These are phyloP conservation scores for Paramarasmius palmivorus DNA, from an alignment of 1,284 basidiomycete species.

Conservation along the genomic window DNA sequence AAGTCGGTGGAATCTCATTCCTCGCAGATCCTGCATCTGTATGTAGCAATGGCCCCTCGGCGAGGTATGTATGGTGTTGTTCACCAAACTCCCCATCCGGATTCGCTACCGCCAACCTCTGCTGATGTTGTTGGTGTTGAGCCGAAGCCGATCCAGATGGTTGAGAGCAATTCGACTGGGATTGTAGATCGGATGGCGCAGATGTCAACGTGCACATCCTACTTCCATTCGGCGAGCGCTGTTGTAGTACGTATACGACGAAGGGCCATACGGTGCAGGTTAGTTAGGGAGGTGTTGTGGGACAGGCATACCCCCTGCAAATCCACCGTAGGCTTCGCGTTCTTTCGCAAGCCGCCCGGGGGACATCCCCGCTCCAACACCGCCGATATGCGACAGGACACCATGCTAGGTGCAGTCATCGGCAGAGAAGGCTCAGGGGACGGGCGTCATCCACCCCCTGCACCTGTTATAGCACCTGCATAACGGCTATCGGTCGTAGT, in stretches of 20 bases:
- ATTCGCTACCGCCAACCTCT: neutral
- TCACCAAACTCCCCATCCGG: neutral
- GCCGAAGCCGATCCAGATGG: neutral
- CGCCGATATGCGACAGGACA: neutral
- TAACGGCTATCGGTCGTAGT: no score
- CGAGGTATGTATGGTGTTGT: neutral
- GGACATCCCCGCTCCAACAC: neutral
- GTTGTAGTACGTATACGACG: no score
- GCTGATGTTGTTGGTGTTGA: neutral
- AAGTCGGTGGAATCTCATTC: slow-evolving; percentile 19
- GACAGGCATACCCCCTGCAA: no score
- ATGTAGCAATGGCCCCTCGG: slow-evolving; percentile 9
- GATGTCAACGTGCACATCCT: no score
- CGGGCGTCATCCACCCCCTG: no score
- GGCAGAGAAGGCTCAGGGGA: neutral
- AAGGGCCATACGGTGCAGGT: neutral
- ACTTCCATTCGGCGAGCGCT: no score
- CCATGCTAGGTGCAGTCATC: neutral
- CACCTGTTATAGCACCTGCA: no score
- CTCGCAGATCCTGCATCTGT: slow-evolving; percentile 12
- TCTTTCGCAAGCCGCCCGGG: neutral
- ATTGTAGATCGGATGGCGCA: neutral
- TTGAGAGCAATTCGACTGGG: neutral
- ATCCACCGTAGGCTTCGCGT: neutral
- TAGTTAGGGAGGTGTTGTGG: neutral